Percentiles rank a stretch among this genome's conserved stretches.
Conservation (phyloP, 108 stramenopile species). For the Ochromonas danica region DNA sequence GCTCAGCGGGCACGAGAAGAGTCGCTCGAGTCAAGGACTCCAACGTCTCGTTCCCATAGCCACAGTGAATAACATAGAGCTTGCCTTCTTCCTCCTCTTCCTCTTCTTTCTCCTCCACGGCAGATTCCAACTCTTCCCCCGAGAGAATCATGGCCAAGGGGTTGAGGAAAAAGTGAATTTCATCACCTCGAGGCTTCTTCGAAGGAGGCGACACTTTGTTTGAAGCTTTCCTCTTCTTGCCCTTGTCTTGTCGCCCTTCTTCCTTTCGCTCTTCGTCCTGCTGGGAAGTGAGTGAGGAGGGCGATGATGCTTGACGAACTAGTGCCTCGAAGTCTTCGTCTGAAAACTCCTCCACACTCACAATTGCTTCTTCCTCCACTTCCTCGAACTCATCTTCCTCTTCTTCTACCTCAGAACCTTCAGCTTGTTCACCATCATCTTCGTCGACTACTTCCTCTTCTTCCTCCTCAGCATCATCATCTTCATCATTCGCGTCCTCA, state of each 20-base stretch:
- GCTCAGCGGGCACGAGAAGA: background rate
- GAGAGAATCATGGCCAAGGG: background rate
- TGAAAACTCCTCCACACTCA: background rate
- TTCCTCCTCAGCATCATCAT: background rate
- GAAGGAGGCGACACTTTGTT: too few species aligned
- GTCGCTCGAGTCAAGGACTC: background rate
- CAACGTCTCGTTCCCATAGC: constrained; percentile 1
- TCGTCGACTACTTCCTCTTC: background rate
- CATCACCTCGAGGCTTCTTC: background rate
- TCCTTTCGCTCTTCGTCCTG: background rate
- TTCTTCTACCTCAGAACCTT: background rate
- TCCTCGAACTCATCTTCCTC: background rate
- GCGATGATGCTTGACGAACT: too few species aligned
- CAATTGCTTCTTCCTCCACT: background rate
- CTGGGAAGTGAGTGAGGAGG: too few species aligned
- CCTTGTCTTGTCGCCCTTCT: background rate
- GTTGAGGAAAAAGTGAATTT: background rate
- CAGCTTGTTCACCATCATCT: background rate
- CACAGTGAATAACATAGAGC: background rate
- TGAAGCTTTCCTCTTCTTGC: background rate
- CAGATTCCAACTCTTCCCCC: background rate
- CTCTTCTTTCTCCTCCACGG: background rate
- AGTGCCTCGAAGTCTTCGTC: background rate
- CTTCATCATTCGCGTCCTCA: background rate
- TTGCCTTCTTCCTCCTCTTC: background rate